Evolutionary conservation across 495 filamentous ascomycete species (phyloP).

Genomic region (Poronia punctata): DNA sequence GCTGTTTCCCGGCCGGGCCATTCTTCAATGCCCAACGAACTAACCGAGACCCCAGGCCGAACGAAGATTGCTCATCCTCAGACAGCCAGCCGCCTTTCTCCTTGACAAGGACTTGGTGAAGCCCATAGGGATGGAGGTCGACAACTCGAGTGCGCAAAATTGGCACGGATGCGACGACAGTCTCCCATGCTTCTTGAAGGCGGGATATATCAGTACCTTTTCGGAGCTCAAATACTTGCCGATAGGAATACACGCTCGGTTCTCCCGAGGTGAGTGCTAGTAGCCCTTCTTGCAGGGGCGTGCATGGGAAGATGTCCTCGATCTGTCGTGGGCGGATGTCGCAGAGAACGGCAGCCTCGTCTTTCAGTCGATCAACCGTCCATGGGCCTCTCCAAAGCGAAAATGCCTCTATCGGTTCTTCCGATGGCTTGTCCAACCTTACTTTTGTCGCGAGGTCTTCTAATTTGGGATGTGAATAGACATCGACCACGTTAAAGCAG

Average conservation of each 20-base stretch:
- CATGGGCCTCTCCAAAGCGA: too few species aligned
- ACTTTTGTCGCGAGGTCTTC: too few species aligned
- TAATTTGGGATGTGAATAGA: too few species aligned
- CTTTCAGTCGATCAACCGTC: too few species aligned
- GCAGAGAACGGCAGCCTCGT: conserved; percentile 42
- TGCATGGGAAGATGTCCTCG: conserved; percentile 52
- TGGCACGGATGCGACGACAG: not conserved
- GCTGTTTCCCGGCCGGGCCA: conserved; percentile 8
- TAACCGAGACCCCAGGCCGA: not conserved
- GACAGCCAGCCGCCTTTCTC: conserved; percentile 4
- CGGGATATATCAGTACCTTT: conserved; percentile 25
- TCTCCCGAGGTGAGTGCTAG: conserved; percentile 33
- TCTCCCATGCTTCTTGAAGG: conserved; percentile 38
- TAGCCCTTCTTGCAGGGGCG: conserved; percentile 53
- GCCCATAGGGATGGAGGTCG: conserved; percentile 9
- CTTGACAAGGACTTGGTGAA: conserved; percentile 15
- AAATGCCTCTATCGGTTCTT: too few species aligned
- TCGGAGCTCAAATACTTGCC: conserved; percentile 36
- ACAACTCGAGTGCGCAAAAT: conserved; percentile 21
- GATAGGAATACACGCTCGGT: conserved; percentile 26
- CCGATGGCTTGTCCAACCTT: too few species aligned
- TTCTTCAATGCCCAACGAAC: not conserved
- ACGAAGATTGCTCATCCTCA: conserved; percentile 7
- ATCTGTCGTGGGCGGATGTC: conserved; percentile 33
- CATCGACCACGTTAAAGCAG: too few species aligned